Percentiles rank a stretch among this genome's conserved stretches.
Conservation (phyloP, 257 asterid genomes). For the Plectranthus barbatus region DNA sequence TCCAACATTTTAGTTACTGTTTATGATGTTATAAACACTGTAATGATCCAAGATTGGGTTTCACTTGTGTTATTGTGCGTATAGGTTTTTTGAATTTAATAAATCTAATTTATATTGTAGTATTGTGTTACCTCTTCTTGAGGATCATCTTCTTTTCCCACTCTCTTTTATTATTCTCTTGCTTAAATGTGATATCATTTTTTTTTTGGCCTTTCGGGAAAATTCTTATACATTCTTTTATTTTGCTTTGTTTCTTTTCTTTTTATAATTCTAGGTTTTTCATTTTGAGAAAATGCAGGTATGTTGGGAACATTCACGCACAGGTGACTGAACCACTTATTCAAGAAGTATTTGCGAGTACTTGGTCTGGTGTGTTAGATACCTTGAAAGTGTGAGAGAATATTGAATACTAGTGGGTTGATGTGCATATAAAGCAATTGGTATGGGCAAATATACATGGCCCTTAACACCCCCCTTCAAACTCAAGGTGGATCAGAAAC, state of each 20-base stretch:
- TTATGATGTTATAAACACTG: not conserved
- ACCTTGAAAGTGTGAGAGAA: too few relatives aligned
- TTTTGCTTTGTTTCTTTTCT: conserved; percentile 16
- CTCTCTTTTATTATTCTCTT: not conserved
- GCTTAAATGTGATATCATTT: conserved; percentile 10
- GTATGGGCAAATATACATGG: too few relatives aligned
- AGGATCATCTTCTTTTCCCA: not conserved
- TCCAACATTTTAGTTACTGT: not conserved
- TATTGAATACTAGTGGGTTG: too few relatives aligned
- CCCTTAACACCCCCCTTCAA: too few relatives aligned
- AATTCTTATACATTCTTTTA: conserved; percentile 15
- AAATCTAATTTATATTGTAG: not conserved
- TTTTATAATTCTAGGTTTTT: conserved; percentile 20
- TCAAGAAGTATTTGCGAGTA: conserved; percentile 77
- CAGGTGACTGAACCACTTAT: too few relatives aligned
- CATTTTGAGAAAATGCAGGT: conserved; percentile 58
- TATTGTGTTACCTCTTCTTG: not conserved
- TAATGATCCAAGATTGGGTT: not conserved
- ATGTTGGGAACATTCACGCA: too few relatives aligned
- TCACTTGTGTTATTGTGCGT: too few relatives aligned
- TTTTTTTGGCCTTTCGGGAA: conserved; percentile 14
- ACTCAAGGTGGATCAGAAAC: too few relatives aligned
- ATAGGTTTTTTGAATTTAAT: too few relatives aligned
- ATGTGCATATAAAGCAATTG: too few relatives aligned
- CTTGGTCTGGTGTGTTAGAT: too few relatives aligned